These are phyloP conservation scores for Punctularia strigosozonata DNA, from an alignment of 768 basidiomycete species.

Conservation along the genomic window DNA sequence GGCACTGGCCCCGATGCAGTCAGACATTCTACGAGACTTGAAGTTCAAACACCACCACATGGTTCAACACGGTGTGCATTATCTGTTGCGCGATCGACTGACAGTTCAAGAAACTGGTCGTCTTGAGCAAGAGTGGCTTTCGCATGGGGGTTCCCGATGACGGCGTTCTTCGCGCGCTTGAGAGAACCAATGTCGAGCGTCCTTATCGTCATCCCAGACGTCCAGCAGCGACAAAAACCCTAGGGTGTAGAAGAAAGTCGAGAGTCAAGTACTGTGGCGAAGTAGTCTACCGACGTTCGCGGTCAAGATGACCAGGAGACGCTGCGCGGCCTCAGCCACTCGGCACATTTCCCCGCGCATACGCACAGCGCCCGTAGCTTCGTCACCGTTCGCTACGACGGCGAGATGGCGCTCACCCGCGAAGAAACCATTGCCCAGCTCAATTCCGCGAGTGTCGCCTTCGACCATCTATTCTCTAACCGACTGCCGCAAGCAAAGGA, in stretches of 20 bases:
- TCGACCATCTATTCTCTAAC: slow-evolving; percentile 60
- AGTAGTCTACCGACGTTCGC: no score
- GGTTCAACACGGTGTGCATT: slow-evolving; percentile 3
- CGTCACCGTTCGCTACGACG: no score
- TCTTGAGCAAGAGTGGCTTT: slow-evolving; percentile 51
- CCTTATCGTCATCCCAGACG: slow-evolving; percentile 21
- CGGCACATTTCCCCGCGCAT: no score
- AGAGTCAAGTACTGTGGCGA: no score
- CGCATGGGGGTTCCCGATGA: slow-evolving; percentile 71
- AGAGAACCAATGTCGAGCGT: slow-evolving; percentile 26
- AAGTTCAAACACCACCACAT: neutral
- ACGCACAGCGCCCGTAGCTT: no score
- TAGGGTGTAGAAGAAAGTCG: no score
- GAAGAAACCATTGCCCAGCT: slow-evolving; percentile 19
- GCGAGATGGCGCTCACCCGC: no score
- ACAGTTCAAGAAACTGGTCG: slow-evolving; percentile 43
- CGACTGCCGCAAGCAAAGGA: slow-evolving; percentile 43
- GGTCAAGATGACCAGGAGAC: no score
- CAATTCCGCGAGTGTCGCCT: slow-evolving; percentile 34
- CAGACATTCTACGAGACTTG: slow-evolving; percentile 42
- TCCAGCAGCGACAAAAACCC: no score
- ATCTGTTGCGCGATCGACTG: slow-evolving; percentile 11
- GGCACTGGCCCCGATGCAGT: slow-evolving; percentile 37
- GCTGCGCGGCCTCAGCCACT: no score
- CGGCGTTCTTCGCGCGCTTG: slow-evolving; percentile 61